Evolutionary conservation across 192 early-diverging fungal genomes (phyloP), one percentile per base, ranked within the genome.

Genomic region (Coemansia sp.): DNA sequence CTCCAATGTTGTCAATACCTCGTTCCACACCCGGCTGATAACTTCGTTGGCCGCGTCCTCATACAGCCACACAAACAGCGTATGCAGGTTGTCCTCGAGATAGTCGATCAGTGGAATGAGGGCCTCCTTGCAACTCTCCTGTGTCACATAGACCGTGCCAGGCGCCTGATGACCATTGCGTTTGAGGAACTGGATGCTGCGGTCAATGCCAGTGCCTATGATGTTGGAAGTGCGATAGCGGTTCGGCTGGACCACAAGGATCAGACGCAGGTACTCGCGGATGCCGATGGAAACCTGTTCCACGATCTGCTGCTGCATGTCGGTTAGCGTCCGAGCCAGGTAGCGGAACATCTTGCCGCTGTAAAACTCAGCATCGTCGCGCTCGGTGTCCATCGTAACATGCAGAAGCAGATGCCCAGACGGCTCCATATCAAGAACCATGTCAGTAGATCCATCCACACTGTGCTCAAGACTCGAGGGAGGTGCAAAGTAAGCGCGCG

Each of bases 291-390:
- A 73, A 66, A 92, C 90, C 78, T 90, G 83, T 63, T 92, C 88
- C 11, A 91, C 88, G 70, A 92, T 89, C 31, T 82, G 80, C 56
- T 87, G 83, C 56, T 85, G 83, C 72, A 90, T 84, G 56, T 92
- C 89, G 20, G 86, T 80, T 58, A 88, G 83, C 31, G 89, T 84
- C 29, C 90, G 84, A 66, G 88, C 87, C 22, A 94, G 58, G 17
- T 77, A 84, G 31, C 91, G 86, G 76, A 91, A 91, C 30, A 90
- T 88, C 63, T 87, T 86, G 33, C 90, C 89, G 61, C 91, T 92
- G 83, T 89, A 92, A 69, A 92, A 94, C 69, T 91, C 89, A n/a
- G 88, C 84, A 68, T 91, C 90, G 34, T 92, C 89, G 52, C 85
- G 86, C 69, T 92, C 92, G 33, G 88, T 87, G 58, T 91, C 89